These are phyloP conservation scores for Claviceps sp. DNA, from an alignment of 2,329 filamentous ascomycete genomes.

Conservation along the genomic window DNA sequence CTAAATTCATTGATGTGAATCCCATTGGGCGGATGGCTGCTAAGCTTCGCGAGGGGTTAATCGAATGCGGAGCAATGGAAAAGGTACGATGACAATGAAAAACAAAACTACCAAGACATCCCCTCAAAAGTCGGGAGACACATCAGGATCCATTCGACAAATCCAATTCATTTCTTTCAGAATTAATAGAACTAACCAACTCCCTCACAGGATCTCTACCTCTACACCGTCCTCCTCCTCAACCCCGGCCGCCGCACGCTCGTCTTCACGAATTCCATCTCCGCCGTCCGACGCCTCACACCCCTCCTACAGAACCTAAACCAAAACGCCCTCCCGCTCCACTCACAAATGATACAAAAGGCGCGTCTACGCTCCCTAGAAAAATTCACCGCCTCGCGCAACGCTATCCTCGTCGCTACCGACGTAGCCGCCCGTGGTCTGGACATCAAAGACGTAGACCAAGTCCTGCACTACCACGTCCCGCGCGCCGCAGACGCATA, in stretches of 20 bases:
- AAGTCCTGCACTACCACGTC: conserved; percentile 91
- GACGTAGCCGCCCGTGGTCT: conserved; percentile 89
- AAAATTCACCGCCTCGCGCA: conserved; percentile 60
- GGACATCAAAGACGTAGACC: conserved; percentile 79
- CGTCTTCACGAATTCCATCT: conserved; percentile 93
- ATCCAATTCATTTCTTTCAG: not conserved
- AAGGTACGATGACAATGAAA: conserved; percentile 43
- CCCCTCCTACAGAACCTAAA: conserved; percentile 75
- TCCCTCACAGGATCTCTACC: conserved; percentile 60
- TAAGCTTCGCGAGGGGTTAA: conserved; percentile 72
- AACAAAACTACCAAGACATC: not conserved
- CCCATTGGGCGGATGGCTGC: conserved; percentile 80
- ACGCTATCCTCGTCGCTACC: conserved; percentile 70
- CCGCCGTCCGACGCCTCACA: conserved; percentile 72
- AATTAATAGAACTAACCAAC: conserved; percentile 8
- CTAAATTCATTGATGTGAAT: conserved; percentile 86
- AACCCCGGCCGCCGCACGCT: conserved; percentile 71
- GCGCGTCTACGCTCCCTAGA: conserved; percentile 87
- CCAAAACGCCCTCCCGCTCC: conserved; percentile 62
- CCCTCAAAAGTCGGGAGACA: no score
- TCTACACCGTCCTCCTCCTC: conserved; percentile 76
- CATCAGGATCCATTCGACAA: not conserved
- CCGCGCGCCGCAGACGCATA: conserved; percentile 86
- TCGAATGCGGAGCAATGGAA: conserved; percentile 86
- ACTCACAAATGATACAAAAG: conserved; percentile 94